Conservation (phyloP, 306 rosid species). For the Castanospermum australe region DNA sequence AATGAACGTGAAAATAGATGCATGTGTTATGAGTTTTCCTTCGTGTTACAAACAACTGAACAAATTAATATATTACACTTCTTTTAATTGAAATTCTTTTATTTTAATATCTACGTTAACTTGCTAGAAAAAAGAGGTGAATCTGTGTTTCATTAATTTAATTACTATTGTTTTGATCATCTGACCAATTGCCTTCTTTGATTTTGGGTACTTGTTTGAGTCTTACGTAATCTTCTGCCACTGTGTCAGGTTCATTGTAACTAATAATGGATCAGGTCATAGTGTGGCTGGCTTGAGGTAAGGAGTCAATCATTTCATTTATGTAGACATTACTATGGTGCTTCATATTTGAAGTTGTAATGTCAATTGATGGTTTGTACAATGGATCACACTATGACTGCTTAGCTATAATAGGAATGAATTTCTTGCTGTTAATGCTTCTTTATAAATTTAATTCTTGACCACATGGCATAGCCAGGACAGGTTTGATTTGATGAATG, state of each 20-base stretch:
- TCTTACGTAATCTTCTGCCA: slow-evolving; percentile 6
- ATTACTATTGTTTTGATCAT: background rate
- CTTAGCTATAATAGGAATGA: background rate
- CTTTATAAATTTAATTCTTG: background rate
- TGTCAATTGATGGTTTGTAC: background rate
- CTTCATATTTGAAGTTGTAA: slow-evolving; percentile 1
- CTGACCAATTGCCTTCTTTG: background rate
- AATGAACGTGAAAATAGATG: background rate
- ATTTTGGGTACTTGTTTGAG: slow-evolving; percentile 1
- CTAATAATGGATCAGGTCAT: slow-evolving; percentile 91
- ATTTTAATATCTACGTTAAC: slow-evolving; percentile 5
- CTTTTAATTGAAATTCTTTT: background rate
- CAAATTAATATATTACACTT: background rate
- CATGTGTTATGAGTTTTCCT: background rate
- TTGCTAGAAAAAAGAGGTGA: background rate
- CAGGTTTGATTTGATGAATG: slow-evolving; percentile 7
- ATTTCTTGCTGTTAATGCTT: background rate
- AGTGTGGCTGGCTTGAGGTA: slow-evolving; percentile 75
- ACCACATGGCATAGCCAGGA: background rate
- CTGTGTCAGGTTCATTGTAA: slow-evolving; percentile 77
- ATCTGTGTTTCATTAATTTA: background rate
- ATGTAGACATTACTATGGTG: background rate
- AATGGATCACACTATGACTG: background rate
- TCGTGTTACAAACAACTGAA: background rate
- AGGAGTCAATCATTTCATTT: slow-evolving; percentile 21